Conservation (phyloP, 1,139 yeast species). For the Sugiyamaella pinicola region DNA sequence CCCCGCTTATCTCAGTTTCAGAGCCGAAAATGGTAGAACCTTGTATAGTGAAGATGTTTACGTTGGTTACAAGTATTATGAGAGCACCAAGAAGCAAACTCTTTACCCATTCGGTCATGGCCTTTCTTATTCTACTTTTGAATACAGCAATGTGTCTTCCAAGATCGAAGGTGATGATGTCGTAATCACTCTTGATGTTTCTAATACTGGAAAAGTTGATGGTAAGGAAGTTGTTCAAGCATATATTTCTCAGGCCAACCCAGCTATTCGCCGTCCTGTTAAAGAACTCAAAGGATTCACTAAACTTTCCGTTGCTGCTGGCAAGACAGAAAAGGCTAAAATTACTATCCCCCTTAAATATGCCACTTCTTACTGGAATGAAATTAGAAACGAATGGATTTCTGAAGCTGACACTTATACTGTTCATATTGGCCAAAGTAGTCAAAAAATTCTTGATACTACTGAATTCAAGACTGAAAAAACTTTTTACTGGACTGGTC, state of each 20-base stretch:
- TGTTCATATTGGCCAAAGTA: constrained; percentile 51
- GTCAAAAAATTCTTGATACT: constrained; percentile 38
- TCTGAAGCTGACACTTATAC: constrained; percentile 53
- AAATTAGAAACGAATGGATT: constrained; percentile 52
- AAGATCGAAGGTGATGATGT: constrained; percentile 40
- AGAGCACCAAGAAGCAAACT: constrained; percentile 50
- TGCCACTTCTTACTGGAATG: constrained; percentile 59
- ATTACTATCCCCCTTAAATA: constrained; percentile 49
- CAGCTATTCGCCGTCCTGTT: constrained; percentile 52
- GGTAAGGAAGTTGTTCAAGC: constrained; percentile 55
- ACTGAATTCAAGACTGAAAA: constrained; percentile 36
- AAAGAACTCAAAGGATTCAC: constrained; percentile 61
- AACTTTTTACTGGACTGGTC: constrained; percentile 36
- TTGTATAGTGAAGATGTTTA: constrained; percentile 60
- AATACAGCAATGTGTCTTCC: constrained; percentile 38
- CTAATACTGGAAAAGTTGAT: constrained; percentile 47
- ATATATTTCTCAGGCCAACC: constrained; percentile 47
- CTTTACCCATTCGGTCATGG: constrained; percentile 66
- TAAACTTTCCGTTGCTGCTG: constrained; percentile 51
- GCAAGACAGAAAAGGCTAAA: constrained; percentile 46
- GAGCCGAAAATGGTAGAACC: constrained; percentile 54
- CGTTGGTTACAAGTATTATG: constrained; percentile 64
- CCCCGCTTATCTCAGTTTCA: constrained; percentile 52
- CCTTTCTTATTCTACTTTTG: constrained; percentile 57
- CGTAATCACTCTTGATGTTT: constrained; percentile 46